A percentile compares a stretch with the other conserved stretches of the same genome.
These are phyloP conservation scores for Uronychia setigera DNA, from an alignment of 73 alveolate species.

Conservation along the genomic window DNA sequence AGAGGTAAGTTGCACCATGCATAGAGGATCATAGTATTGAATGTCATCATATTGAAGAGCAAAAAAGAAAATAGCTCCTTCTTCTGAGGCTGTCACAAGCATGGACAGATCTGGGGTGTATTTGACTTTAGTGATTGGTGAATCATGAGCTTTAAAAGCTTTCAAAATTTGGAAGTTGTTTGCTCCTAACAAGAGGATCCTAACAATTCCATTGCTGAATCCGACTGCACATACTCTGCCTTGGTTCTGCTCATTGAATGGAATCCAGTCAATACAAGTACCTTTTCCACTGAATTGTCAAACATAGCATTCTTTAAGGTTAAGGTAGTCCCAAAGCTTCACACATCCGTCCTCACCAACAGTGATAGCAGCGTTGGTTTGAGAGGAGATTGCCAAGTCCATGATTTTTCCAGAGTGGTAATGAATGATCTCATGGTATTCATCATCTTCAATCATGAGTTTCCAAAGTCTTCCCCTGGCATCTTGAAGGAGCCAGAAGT, in stretches of 20 bases:
- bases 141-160: conserved; percentile 81
- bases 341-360: conserved; percentile 93
- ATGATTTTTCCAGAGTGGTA: conserved; percentile 88
- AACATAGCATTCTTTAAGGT: conserved; percentile 76
- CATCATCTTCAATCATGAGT: conserved; percentile 78
- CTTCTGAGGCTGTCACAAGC: conserved; percentile 69
- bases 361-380: conserved; percentile 85
- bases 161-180: conserved; percentile 59
- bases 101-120: conserved; percentile 65
- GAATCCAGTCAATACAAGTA: conserved; percentile 79
- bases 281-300: conserved; percentile 75
- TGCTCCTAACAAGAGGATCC: conserved; percentile 67
- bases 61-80: conserved; percentile 83
- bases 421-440: conserved; percentile 72
- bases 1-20: conserved; percentile 61
- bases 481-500: conserved; percentile 93
- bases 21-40: conserved; percentile 68
- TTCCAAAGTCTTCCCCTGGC: conserved; percentile 93
- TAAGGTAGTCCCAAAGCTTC: conserved; percentile 88
- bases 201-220: conserved; percentile 77
- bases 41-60: conserved; percentile 50
- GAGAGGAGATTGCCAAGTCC: conserved; percentile 79
- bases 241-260: conserved; percentile 69
- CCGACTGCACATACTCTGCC: conserved; percentile 89
- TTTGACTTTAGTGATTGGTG: conserved; percentile 65